Percentiles rank a stretch among this genome's conserved stretches.
These are phyloP conservation scores for Calcarisporium arbuscula DNA, from an alignment of 2,329 filamentous ascomycete species.

Conservation along the genomic window DNA sequence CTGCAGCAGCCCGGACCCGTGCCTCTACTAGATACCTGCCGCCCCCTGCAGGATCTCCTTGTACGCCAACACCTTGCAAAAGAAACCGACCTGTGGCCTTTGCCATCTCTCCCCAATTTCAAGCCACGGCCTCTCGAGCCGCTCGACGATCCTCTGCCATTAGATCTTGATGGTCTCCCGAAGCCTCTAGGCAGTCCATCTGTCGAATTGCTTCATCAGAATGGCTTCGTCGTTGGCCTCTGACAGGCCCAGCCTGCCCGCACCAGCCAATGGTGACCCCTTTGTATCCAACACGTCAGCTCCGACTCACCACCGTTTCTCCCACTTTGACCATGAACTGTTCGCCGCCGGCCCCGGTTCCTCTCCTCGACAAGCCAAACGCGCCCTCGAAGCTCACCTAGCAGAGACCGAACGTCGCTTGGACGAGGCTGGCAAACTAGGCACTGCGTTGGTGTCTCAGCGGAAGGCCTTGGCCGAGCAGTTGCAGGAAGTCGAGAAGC, in stretches of 20 bases:
- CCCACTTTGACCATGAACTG: slow-evolving; percentile 72
- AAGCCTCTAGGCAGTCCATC: slow-evolving; percentile 15
- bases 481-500: slow-evolving; percentile 75
- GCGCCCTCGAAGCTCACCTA: slow-evolving; percentile 83
- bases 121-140: no score
- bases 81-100: no score
- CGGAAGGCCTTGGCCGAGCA: slow-evolving; percentile 76
- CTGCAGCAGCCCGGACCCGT: no score
- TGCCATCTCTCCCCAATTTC: no score
- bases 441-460: slow-evolving; percentile 81
- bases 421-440: slow-evolving; percentile 83
- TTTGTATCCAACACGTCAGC: slow-evolving; percentile 46
- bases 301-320: slow-evolving; percentile 61
- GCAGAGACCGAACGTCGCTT: slow-evolving; percentile 87
- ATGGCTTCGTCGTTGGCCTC: slow-evolving; percentile 39
- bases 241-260: slow-evolving; percentile 35
- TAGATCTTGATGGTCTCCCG: slow-evolving; percentile 15
- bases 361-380: slow-evolving; percentile 81
- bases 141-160: no score
- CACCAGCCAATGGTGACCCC: slow-evolving; percentile 43
- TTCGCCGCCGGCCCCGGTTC: slow-evolving; percentile 70
- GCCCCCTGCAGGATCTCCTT: no score
- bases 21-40: no score
- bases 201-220: slow-evolving; percentile 14
- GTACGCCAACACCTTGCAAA: no score